phyloP scores from a whole-genome alignment of 1,284 basidiomycete genomes.

The Cutaneotrichosporon curvatum region DNA sequence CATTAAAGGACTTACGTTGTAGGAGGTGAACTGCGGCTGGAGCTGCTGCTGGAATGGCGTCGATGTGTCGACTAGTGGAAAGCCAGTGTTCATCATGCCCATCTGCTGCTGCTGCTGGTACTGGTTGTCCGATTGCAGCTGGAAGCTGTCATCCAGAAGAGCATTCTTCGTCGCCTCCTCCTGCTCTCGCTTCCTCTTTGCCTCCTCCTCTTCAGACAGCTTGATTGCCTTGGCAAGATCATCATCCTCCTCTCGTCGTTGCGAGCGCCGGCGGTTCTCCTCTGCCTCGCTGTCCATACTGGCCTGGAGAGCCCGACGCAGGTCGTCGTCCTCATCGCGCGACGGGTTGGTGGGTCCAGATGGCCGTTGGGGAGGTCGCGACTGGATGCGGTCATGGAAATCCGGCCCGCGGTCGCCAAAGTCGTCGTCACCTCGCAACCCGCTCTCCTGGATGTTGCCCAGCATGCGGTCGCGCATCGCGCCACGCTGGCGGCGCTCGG shows the following conservation, averaged over 20 bases:
- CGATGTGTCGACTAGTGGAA: conserved; percentile 59
- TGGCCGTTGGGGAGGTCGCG: conserved; percentile 13
- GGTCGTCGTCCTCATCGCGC: conserved; percentile 67
- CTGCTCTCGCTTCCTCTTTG: conserved; percentile 58
- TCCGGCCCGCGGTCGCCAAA: conserved; percentile 34
- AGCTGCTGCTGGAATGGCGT: conserved; percentile 45
- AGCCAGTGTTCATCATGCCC: conserved; percentile 31
- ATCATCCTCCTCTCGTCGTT: conserved; percentile 53
- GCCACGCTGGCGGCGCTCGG: conserved; percentile 73
- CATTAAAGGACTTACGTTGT: conserved; percentile 36
- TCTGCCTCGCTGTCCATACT: conserved; percentile 70
- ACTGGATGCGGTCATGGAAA: background rate
- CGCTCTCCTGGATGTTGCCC: conserved; percentile 50
- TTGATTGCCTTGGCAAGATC: conserved; percentile 72
- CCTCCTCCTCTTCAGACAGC: conserved; percentile 82
- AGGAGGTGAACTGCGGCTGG: conserved; percentile 57
- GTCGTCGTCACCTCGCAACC: conserved; percentile 47
- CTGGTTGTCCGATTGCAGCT: conserved; percentile 47
- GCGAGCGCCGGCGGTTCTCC: conserved; percentile 56
- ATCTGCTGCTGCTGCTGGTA: conserved; percentile 39
- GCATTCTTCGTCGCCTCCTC: conserved; percentile 68
- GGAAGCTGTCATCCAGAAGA: conserved; percentile 78
- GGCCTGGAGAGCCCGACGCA: conserved; percentile 74
- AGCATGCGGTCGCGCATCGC: conserved; percentile 94
- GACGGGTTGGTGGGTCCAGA: conserved; percentile 8